A percentile compares a stretch with the other conserved stretches of the same genome.
Evolutionary conservation across 2,329 filamentous ascomycete genomes (phyloP).

Genomic region (Cercospora sp.): DNA sequence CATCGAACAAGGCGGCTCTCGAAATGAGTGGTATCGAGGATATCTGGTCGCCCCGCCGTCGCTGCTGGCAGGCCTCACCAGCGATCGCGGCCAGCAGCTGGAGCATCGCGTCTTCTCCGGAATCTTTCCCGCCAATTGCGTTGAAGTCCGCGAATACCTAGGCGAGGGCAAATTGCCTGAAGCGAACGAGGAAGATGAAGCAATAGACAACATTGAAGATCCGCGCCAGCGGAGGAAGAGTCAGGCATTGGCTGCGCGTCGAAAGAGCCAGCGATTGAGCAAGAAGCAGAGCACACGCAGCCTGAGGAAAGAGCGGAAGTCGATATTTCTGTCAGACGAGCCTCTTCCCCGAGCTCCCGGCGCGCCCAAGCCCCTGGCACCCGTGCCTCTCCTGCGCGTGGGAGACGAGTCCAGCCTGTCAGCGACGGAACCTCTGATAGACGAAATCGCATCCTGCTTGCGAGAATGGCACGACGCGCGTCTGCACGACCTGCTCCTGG

Average conservation of each 20-base stretch:
- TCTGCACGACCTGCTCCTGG: constrained; percentile 84
- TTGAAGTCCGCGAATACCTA: constrained; percentile 90
- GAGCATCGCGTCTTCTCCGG: constrained; percentile 98
- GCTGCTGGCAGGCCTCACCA: constrained; percentile 85
- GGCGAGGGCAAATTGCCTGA: constrained; percentile 55
- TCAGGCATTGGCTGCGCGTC: constrained; percentile 32
- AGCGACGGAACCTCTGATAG: constrained; percentile 82
- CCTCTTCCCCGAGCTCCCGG: constrained; percentile 57
- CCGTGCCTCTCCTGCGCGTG: constrained; percentile 95
- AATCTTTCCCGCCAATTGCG: constrained; percentile 91
- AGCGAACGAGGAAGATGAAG: constrained; percentile 34
- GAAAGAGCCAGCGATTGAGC: constrained; percentile 36
- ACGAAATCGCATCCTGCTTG: constrained; percentile 95
- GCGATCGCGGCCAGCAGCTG: constrained; percentile 85
- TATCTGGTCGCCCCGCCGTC: constrained; percentile 95
- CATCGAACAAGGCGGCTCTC: constrained; percentile 84
- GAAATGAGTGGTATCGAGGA: constrained; percentile 90
- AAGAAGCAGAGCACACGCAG: constrained; percentile 32
- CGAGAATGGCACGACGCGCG: constrained; percentile 99
- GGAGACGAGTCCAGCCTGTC: constrained; percentile 95
- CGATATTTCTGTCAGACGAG: constrained; percentile 27
- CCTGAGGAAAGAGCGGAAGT: constrained; percentile 27
- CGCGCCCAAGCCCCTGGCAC: constrained; percentile 77
- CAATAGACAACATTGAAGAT: constrained; percentile 22
- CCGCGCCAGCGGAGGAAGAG: constrained; percentile 32